phyloP scores from a whole-genome alignment of 768 basidiomycete genomes.

The Mycena albidolilacea region DNA sequence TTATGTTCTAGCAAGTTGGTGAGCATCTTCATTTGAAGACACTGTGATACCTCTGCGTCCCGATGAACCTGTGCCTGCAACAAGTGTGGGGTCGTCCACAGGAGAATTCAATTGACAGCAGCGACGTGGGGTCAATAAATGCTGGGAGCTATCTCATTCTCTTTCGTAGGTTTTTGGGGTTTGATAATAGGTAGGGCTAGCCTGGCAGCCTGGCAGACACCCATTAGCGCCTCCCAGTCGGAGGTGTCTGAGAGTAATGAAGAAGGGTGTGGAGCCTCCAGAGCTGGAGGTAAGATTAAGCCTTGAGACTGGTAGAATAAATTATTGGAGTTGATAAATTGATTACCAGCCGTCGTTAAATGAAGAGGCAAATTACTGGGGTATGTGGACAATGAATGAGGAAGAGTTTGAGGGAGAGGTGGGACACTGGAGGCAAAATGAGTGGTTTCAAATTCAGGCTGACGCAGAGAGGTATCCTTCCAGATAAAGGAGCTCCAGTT shows the following conservation, averaged over 20 bases:
- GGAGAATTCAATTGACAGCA: constrained; percentile 15
- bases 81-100: constrained; percentile 35
- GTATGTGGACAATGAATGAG: too few relatives aligned
- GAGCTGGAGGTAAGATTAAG: background rate
- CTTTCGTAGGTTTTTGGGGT: background rate
- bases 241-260: background rate
- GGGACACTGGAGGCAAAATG: background rate
- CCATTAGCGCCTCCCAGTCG: background rate
- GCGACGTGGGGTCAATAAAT: constrained; percentile 23
- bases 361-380: too few relatives aligned
- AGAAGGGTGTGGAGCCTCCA: background rate
- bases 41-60: background rate
- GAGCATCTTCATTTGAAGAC: background rate
- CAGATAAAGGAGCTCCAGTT: constrained; percentile 13
- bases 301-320: too few relatives aligned
- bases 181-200: constrained; percentile 4
- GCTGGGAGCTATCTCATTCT: constrained; percentile 8
- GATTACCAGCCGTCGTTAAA: too few relatives aligned
- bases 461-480: background rate
- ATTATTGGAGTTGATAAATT: too few relatives aligned
- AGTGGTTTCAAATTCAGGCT: constrained; percentile 2
- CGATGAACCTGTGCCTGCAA: background rate
- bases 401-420: background rate
- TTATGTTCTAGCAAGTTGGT: background rate
- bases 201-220: background rate